These are phyloP conservation scores for Tetracladium setigerum DNA, from an alignment of 495 filamentous ascomycete genomes.

Conservation along the genomic window DNA sequence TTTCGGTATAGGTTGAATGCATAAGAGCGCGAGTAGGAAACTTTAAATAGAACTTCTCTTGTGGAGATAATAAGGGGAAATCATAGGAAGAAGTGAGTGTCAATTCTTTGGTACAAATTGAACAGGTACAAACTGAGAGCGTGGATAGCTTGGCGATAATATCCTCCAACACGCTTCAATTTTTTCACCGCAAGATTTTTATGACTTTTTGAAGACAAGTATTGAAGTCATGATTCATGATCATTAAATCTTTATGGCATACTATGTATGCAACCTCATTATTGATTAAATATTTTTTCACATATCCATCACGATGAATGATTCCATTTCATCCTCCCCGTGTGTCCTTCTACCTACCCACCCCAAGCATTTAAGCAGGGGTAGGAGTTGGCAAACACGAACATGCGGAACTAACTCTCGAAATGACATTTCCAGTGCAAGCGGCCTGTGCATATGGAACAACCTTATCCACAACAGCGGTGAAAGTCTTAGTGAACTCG, in stretches of 20 bases:
- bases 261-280: slow-evolving; percentile 12
- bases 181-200: too few relatives aligned
- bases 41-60: too few relatives aligned
- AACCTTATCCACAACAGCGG: slow-evolving; percentile 2
- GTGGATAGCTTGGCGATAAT: too few relatives aligned
- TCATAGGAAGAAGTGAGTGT: neutral
- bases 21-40: too few relatives aligned
- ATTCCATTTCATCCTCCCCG: slow-evolving; percentile 5
- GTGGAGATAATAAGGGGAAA: neutral
- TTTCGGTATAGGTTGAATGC: too few relatives aligned
- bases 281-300: neutral
- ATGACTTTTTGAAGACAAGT: neutral
- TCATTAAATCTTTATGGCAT: neutral
- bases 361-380: neutral
- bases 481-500: slow-evolving; percentile 8
- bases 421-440: slow-evolving; percentile 5
- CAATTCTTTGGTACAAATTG: too few relatives aligned
- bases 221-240: neutral
- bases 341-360: neutral
- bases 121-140: too few relatives aligned
- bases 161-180: too few relatives aligned
- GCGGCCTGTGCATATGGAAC: neutral
- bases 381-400: slow-evolving; percentile 1
- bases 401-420: slow-evolving; percentile 2
- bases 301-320: neutral